Conservation (phyloP, 306 rosid genomes). For the Potentilla sterilis region DNA sequence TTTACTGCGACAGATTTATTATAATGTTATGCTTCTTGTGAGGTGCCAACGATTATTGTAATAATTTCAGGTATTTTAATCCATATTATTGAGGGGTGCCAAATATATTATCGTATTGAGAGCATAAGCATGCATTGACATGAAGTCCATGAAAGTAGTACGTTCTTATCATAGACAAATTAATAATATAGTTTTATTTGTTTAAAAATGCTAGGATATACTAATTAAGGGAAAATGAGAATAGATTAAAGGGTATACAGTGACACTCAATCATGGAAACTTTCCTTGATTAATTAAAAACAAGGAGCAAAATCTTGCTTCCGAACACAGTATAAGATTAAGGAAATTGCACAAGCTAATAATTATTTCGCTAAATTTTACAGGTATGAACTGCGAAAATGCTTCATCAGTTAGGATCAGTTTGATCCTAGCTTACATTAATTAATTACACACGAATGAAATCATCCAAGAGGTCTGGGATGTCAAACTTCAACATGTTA, state of each 20-base stretch:
- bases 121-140: conserved; percentile 11
- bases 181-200: neutral
- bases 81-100: neutral
- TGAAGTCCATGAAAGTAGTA: neutral
- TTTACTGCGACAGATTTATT: conserved; percentile 13
- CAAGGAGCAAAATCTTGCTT: conserved; percentile 18
- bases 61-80: neutral
- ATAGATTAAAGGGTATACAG: conserved; percentile 1
- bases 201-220: neutral
- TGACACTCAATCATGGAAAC: conserved; percentile 41
- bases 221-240: neutral
- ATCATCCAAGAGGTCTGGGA: conserved; percentile 52
- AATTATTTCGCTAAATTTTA: conserved; percentile 37
- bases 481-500: conserved; percentile 59
- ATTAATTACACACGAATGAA: conserved; percentile 51
- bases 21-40: conserved; percentile 11
- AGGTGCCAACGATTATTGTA: neutral
- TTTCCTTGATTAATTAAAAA: conserved; percentile 11
- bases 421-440: conserved; percentile 13
- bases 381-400: conserved; percentile 30
- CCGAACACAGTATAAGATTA: conserved; percentile 24
- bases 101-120: neutral
- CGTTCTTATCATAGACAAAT: neutral
- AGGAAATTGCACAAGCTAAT: conserved; percentile 18
- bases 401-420: conserved; percentile 9